A percentile compares a stretch with the other conserved stretches of the same genome.
Conservation (phyloP, 1,284 basidiomycete species). For the Cerrena zonata region DNA sequence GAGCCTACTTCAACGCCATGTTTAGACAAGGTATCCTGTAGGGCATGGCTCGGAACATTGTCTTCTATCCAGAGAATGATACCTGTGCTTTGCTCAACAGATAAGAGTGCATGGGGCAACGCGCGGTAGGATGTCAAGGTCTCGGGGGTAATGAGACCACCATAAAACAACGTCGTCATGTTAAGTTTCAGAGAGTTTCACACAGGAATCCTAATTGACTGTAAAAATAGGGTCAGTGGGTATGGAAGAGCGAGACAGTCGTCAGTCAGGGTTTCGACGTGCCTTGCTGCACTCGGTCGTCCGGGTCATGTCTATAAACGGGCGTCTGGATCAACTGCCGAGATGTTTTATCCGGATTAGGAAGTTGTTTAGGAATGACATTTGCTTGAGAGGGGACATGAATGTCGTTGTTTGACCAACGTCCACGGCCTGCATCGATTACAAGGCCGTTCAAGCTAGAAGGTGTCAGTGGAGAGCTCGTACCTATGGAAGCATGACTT, state of each 20-base stretch:
- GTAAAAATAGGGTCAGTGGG: neutral
- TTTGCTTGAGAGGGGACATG: too few relatives aligned
- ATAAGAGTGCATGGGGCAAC: slow-evolving; percentile 53
- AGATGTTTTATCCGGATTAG: neutral
- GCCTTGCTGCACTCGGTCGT: too few relatives aligned
- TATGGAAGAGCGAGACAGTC: neutral
- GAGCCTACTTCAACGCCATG: slow-evolving; percentile 30
- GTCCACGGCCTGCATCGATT: too few relatives aligned
- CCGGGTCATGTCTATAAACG: neutral
- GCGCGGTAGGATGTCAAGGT: slow-evolving; percentile 49
- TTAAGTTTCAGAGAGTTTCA: too few relatives aligned
- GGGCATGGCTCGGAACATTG: slow-evolving; percentile 40
- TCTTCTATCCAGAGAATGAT: slow-evolving; percentile 64
- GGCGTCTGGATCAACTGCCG: neutral
- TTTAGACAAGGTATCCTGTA: slow-evolving; percentile 41
- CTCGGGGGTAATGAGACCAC: slow-evolving; percentile 63
- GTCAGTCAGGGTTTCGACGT: neutral
- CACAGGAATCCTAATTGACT: neutral
- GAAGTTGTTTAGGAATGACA: neutral
- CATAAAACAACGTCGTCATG: slow-evolving; percentile 52
- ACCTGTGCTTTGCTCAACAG: slow-evolving; percentile 48
- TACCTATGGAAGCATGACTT: too few relatives aligned
- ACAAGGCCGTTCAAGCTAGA: too few relatives aligned
- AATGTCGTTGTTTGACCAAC: too few relatives aligned
- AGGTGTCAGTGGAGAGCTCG: too few relatives aligned